Percentiles rank a stretch among this genome's conserved stretches.
Evolutionary conservation across 106 monocot species (phyloP).

Genomic region (Dendrobium chrysotoxum): DNA sequence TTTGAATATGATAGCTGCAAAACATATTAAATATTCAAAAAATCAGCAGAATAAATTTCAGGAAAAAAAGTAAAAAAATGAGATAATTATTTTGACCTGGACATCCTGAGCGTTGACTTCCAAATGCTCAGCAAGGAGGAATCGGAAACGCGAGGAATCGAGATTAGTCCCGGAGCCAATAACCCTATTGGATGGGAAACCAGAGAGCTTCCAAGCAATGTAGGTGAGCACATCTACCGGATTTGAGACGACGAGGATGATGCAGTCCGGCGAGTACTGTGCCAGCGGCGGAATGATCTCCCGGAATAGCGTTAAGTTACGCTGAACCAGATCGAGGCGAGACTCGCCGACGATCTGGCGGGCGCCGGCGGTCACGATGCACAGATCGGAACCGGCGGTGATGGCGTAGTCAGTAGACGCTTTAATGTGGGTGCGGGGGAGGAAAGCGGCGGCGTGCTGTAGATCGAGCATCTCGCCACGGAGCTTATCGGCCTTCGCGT

Average conservation of each 20-base stretch:
- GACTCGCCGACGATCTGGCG: constrained; percentile 69
- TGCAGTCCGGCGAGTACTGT: constrained; percentile 38
- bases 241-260: constrained; percentile 61
- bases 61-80: not conserved
- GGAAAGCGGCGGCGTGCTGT: constrained; percentile 89
- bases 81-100: constrained; percentile 27
- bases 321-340: constrained; percentile 45
- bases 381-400: constrained; percentile 58
- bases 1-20: too few relatives aligned
- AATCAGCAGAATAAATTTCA: too few relatives aligned
- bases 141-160: constrained; percentile 75
- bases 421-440: constrained; percentile 52
- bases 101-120: constrained; percentile 81
- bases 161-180: constrained; percentile 90
- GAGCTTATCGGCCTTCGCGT: constrained; percentile 64
- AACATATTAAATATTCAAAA: too few relatives aligned
- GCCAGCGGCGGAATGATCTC: constrained; percentile 61
- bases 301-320: constrained; percentile 53
- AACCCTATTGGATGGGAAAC: constrained; percentile 72
- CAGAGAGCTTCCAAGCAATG: constrained; percentile 82
- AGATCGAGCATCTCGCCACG: constrained; percentile 91
- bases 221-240: constrained; percentile 88
- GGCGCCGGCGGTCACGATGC: constrained; percentile 80
- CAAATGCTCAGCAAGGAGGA: constrained; percentile 68
- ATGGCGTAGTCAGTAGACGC: constrained; percentile 43